phyloP scores from a whole-genome alignment of 1,284 basidiomycete species.

The Flammula alnicola region DNA sequence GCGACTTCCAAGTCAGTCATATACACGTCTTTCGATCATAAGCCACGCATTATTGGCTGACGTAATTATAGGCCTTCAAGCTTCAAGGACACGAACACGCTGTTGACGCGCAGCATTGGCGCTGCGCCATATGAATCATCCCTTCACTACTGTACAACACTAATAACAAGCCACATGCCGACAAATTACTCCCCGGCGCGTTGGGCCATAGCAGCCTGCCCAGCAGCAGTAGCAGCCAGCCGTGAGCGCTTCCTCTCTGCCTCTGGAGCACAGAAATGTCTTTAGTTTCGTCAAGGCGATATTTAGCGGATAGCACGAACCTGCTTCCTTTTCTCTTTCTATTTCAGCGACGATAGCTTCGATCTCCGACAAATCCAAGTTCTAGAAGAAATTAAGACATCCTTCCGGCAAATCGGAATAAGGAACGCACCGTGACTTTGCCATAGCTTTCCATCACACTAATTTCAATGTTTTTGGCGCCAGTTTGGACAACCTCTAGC shows the following conservation, averaged over 20 bases:
- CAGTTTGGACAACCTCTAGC: constrained; percentile 98
- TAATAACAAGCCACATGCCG: constrained; percentile 24
- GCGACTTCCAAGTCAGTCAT: constrained; percentile 21
- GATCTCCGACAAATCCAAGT: constrained; percentile 84
- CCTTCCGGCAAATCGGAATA: constrained; percentile 1
- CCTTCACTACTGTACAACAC: constrained; percentile 16
- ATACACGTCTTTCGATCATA: constrained; percentile 26
- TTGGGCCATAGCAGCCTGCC: constrained; percentile 82
- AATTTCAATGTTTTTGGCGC: constrained; percentile 99
- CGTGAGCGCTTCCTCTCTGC: constrained; percentile 84
- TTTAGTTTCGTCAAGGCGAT: background rate
- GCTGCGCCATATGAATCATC: background rate
- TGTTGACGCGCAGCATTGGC: too few species aligned
- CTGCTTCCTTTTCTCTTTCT: constrained; percentile 94
- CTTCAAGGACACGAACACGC: too few species aligned
- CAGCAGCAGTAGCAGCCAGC: constrained; percentile 80
- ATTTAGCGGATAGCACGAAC: constrained; percentile 46
- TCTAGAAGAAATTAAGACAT: constrained; percentile 40
- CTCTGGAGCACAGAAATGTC: constrained; percentile 50
- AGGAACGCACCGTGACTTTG: constrained; percentile 77
- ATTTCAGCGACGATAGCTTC: constrained; percentile 91
- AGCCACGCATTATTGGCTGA: constrained; percentile 16
- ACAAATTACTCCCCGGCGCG: constrained; percentile 47
- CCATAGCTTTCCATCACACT: constrained; percentile 95
- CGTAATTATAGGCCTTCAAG: constrained; percentile 16